Evolutionary conservation across 2,329 filamentous ascomycete species (phyloP), one percentile per base, ranked within the genome.

Genomic region (Endothia cerciana): DNA sequence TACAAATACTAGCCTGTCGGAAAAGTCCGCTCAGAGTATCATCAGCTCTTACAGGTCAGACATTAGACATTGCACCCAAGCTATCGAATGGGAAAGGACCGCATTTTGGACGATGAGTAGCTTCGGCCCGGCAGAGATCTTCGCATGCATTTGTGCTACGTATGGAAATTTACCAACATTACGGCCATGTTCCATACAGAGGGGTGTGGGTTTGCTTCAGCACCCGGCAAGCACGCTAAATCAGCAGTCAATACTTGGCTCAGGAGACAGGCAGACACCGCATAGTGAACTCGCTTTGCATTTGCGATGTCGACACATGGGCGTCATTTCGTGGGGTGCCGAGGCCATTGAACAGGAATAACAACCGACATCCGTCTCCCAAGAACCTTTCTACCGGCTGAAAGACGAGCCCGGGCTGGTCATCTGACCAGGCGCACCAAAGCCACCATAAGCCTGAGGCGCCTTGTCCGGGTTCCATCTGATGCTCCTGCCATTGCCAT

Each of bases 391-490:
- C 60, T 57, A 67, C 41, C 62, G 64, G 38, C 79, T 69, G 63
- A 77, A 76, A 36, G 77, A 74, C 36, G 79, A 74, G 62, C 83
- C 79, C 2, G 89, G 90, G 73, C 89, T 92, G 53, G 89, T 88
- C 68, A 92, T 91, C 75, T 92, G 87, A 40, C 89, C 88, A 2
- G 89, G 88, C 7, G 84, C 83, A 56, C 85, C 85, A 1, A 87
- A 77, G 6, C 79, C 77, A 71, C 80, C 74, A 70, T 77, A 41
- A 45, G 57, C 38, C 74, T 69, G 77, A 68, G 76, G 79, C 60
- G 77, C 75, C 19, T 76, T 73, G 60, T 77, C 76, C 15, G 78
- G 73, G 25, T 78, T 77, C 78, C 85, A 88, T 19, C 85, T 81
- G 61, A 90, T 83, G 7, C 72, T 74, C 65, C 77, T 77, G n/a